phyloP scores from a whole-genome alignment of 2,329 filamentous ascomycete genomes.

The Penicillium sp. region DNA sequence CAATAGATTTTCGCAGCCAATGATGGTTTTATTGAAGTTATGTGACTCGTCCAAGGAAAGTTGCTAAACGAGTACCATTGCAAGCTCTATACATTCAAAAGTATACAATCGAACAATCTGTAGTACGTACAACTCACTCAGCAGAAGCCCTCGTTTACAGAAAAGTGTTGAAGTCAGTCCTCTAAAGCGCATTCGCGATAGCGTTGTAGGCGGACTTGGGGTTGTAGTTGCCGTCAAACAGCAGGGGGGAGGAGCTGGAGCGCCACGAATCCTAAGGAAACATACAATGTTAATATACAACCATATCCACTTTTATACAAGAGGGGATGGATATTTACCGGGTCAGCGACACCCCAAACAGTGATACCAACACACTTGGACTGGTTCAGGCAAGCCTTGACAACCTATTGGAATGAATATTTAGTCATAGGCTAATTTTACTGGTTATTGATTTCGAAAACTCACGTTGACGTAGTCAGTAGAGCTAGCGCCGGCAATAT shows the following conservation, averaged over 20 bases:
- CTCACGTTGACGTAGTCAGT: conserved; percentile 62
- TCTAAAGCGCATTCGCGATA: conserved; percentile 12
- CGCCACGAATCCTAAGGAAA: conserved; percentile 49
- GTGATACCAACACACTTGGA: conserved; percentile 70
- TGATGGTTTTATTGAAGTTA: not conserved
- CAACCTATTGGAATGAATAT: conserved; percentile 30
- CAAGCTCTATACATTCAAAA: not conserved
- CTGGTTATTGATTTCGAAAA: conserved; percentile 2
- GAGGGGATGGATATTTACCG: conserved; percentile 19
- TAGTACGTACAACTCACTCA: not conserved
- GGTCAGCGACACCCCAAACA: conserved; percentile 61
- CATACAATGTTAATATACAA: not conserved
- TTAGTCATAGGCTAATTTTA: not conserved
- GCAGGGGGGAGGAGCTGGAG: conserved; percentile 42
- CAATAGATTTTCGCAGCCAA: not conserved
- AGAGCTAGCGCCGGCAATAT: conserved; percentile 64
- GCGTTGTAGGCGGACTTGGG: conserved; percentile 51
- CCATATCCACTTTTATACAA: not conserved
- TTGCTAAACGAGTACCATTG: not conserved
- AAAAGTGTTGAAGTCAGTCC: not conserved
- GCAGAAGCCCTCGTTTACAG: not conserved
- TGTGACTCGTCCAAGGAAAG: not conserved
- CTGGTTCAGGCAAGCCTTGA: conserved; percentile 64
- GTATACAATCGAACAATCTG: not conserved
- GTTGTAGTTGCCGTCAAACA: conserved; percentile 51